These are phyloP conservation scores for Hamigera avellanea DNA, from an alignment of 495 filamentous ascomycete genomes.

Conservation along the genomic window DNA sequence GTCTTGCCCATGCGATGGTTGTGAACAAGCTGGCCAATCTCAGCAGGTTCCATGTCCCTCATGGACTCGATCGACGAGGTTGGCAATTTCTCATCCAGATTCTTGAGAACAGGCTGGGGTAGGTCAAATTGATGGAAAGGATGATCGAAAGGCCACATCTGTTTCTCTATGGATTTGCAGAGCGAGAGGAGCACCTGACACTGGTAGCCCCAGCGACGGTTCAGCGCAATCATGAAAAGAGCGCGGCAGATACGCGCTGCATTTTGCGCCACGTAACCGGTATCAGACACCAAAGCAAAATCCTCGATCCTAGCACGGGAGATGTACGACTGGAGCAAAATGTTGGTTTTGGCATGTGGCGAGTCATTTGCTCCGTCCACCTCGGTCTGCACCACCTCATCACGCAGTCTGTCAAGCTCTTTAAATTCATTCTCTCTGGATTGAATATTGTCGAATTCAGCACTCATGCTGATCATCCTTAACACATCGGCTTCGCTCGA, in stretches of 20 bases:
- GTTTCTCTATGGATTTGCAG: conserved; percentile 93
- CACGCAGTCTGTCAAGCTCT: conserved; percentile 57
- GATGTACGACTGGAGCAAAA: conserved; percentile 88
- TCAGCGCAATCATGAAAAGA: conserved; percentile 94
- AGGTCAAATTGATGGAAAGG: conserved; percentile 93
- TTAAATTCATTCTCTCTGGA: conserved; percentile 74
- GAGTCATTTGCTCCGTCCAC: conserved; percentile 64
- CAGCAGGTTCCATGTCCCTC: conserved; percentile 80
- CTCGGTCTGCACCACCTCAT: conserved; percentile 57
- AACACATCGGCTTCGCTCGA: conserved; percentile 82
- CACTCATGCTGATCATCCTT: conserved; percentile 89
- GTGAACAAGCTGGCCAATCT: conserved; percentile 87
- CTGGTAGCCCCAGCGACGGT: conserved; percentile 87
- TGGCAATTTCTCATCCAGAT: conserved; percentile 68
- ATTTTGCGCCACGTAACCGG: conserved; percentile 91
- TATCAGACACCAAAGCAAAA: conserved; percentile 83
- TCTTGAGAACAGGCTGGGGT: conserved; percentile 66
- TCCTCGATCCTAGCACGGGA: conserved; percentile 82
- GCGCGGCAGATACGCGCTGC: conserved; percentile 87
- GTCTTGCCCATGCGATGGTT: conserved; percentile 76
- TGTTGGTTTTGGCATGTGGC: conserved; percentile 86
- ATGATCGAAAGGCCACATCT: conserved; percentile 88
- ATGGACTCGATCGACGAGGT: conserved; percentile 65
- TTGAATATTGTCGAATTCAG: conserved; percentile 96
- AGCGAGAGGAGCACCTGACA: conserved; percentile 80